Percentiles rank a stretch among this genome's conserved stretches.
These are phyloP conservation scores for Apiosordaria backusii DNA, from an alignment of 495 filamentous ascomycete genomes.

Conservation along the genomic window DNA sequence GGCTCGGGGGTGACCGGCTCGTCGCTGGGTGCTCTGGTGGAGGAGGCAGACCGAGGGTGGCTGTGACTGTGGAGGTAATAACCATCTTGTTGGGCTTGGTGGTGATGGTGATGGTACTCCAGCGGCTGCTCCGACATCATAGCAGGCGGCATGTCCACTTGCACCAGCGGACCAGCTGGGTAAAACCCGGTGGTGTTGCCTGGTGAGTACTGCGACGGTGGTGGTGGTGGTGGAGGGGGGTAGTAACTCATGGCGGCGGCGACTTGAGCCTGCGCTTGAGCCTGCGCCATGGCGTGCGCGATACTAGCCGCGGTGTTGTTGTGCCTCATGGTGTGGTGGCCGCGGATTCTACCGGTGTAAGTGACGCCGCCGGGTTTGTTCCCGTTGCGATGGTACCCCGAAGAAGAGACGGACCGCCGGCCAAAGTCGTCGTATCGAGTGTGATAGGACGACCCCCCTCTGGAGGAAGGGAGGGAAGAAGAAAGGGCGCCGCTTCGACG, in stretches of 20 bases:
- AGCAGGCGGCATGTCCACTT: not conserved
- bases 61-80: not conserved
- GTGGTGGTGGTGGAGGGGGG: not conserved
- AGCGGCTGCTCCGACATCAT: not conserved
- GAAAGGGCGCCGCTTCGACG: conserved; percentile 14
- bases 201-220: not conserved
- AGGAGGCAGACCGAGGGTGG: not conserved
- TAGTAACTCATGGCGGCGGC: not conserved
- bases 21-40: not conserved
- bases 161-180: not conserved
- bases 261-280: not conserved
- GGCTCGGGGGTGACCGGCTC: not conserved
- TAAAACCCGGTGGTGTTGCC: not conserved
- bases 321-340: not conserved
- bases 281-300: not conserved
- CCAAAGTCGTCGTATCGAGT: not conserved
- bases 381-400: not conserved
- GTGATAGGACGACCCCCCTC: not conserved
- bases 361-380: not conserved
- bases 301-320: not conserved
- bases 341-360: not conserved
- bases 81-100: not conserved
- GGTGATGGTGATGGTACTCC: not conserved
- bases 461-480: not conserved
- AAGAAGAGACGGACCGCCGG: not conserved